Percentiles rank a stretch among this genome's conserved stretches.
Conservation (phyloP, 805 yeast species). For the Kodamaea kakaduensis region DNA sequence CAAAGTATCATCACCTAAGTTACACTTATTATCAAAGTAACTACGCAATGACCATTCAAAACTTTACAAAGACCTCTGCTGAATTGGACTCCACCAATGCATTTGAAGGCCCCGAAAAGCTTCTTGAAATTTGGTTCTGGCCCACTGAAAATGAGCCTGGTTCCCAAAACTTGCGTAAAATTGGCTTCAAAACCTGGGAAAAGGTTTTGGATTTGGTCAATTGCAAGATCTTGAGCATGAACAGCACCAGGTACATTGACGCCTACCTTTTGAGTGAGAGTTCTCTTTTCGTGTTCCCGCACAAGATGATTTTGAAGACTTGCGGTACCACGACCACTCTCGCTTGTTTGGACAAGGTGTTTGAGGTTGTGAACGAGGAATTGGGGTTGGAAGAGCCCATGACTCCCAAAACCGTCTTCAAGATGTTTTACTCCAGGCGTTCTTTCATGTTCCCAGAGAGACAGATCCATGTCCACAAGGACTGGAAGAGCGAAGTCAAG, state of each 20-base stretch:
- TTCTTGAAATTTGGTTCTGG: constrained; percentile 86
- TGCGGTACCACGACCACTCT: constrained; percentile 95
- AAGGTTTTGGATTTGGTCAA: constrained; percentile 72
- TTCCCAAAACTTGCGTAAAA: constrained; percentile 42
- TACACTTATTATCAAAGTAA: constrained; percentile 11
- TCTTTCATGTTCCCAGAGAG: constrained; percentile 88
- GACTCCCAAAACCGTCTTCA: constrained; percentile 40
- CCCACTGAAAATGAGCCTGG: constrained; percentile 41
- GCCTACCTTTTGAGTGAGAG: constrained; percentile 87
- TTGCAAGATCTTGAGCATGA: constrained; percentile 83
- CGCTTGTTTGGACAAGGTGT: constrained; percentile 64
- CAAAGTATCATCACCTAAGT: neutral
- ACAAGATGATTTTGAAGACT: constrained; percentile 82
- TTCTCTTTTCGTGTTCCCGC: constrained; percentile 82
- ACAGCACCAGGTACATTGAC: constrained; percentile 61
- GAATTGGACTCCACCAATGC: constrained; percentile 85
- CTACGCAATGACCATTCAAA: constrained; percentile 8
- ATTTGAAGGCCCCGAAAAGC: constrained; percentile 96
- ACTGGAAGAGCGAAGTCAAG: constrained; percentile 78
- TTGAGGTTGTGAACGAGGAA: constrained; percentile 35
- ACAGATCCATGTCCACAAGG: constrained; percentile 75
- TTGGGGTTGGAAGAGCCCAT: constrained; percentile 18
- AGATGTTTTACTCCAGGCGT: constrained; percentile 86
- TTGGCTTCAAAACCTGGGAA: constrained; percentile 68
- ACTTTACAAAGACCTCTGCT: constrained; percentile 54